phyloP scores from a whole-genome alignment of 345 rosid genomes.

The Camelina laxa region DNA sequence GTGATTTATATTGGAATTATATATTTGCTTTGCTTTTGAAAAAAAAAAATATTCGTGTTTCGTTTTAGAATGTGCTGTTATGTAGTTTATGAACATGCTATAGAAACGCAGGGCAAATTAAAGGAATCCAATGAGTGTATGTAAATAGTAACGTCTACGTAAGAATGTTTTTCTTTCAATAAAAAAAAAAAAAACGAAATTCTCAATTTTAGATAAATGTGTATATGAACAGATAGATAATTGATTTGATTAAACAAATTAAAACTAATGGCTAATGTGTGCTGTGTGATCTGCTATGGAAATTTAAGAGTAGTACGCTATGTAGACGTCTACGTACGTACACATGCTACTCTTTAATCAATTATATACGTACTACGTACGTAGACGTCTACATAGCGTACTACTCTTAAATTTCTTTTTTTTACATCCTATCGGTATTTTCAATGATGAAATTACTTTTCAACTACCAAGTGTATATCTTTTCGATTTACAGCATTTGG shows the following conservation, averaged over 20 bases:
- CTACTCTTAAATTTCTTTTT: conserved; percentile 22
- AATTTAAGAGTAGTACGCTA: conserved; percentile 33
- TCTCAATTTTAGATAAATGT: neutral
- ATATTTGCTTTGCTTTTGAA: neutral
- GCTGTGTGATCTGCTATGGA: conserved; percentile 1
- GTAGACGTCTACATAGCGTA: conserved; percentile 31
- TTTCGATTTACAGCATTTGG: neutral
- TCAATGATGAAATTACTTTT: neutral
- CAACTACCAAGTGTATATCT: neutral
- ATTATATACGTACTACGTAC: neutral
- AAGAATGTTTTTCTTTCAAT: neutral
- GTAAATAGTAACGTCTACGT: neutral
- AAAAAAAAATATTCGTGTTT: neutral
- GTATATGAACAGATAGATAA: no score
- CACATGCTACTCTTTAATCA: no score
- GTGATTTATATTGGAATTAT: neutral
- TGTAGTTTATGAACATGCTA: neutral
- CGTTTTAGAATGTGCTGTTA: neutral
- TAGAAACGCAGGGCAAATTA: neutral
- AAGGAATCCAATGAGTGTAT: neutral
- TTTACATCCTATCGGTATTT: neutral
- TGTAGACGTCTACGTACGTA: conserved; percentile 7
- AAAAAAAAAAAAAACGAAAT: neutral
- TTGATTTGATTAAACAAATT: neutral
- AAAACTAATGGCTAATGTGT: neutral